Percentiles rank a stretch among this genome's conserved stretches.
phyloP scores from a whole-genome alignment of 1,284 basidiomycete genomes.

The Dichomitus squalens region DNA sequence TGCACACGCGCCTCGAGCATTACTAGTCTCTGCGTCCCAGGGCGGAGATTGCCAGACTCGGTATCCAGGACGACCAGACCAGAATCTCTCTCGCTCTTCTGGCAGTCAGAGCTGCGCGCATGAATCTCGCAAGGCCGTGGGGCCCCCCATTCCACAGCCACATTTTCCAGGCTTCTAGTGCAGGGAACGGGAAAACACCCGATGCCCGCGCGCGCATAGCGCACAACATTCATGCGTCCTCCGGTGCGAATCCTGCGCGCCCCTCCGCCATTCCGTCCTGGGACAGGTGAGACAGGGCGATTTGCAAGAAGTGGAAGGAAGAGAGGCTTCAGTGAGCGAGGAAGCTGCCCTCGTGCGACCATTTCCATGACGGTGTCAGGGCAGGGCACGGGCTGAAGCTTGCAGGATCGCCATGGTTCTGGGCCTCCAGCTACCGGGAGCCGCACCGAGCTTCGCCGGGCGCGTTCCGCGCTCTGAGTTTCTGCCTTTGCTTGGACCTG shows the following conservation, averaged over 20 bases:
- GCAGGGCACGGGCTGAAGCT: background rate
- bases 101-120: background rate
- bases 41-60: background rate
- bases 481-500: background rate
- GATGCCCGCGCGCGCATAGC: no score
- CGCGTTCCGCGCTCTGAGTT: background rate
- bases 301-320: background rate
- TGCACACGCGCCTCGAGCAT: background rate
- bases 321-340: background rate
- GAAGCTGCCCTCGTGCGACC: background rate
- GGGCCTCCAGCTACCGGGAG: background rate
- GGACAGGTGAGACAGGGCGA: background rate
- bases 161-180: constrained; percentile 10
- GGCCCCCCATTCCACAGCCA: constrained; percentile 1
- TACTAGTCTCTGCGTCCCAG: background rate
- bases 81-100: background rate
- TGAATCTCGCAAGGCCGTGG: background rate
- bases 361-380: background rate
- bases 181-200: background rate
- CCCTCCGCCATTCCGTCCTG: background rate
- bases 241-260: background rate
- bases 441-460: background rate
- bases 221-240: no score
- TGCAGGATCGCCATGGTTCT: background rate
- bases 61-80: background rate